Evolutionary conservation across 352 stramenopile species (phyloP).

Genomic region (Globisporangium nunn): DNA sequence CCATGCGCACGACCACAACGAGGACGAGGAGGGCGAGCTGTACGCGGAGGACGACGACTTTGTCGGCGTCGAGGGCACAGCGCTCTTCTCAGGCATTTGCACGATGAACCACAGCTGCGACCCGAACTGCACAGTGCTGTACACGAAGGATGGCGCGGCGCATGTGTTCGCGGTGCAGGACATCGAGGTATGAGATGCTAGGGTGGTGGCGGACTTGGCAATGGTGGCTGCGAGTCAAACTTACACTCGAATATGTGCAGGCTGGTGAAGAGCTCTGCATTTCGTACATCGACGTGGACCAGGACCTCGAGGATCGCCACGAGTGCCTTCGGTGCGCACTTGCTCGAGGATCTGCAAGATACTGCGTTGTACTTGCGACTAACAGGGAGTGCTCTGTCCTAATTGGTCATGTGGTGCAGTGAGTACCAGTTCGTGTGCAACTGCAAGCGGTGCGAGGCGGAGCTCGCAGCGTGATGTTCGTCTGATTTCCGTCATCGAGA

Average conservation of each 20-base stretch:
- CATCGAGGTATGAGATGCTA: conserved; percentile 24
- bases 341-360: neutral
- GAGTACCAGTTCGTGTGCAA: conserved; percentile 80
- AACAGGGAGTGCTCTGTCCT: neutral
- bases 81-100: conserved; percentile 89
- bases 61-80: conserved; percentile 91
- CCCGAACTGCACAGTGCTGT: conserved; percentile 89
- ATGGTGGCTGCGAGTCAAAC: neutral
- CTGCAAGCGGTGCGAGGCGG: conserved; percentile 56
- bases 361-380: neutral
- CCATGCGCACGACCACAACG: conserved; percentile 20
- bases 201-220: neutral
- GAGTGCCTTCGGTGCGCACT: conserved; percentile 53
- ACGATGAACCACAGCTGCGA: conserved; percentile 97
- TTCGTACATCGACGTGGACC: conserved; percentile 92
- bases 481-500: neutral
- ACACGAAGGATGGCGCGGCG: conserved; percentile 76
- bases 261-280: conserved; percentile 92
- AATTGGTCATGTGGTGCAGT: conserved; percentile 10
- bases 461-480: conserved; percentile 49
- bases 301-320: conserved; percentile 71
- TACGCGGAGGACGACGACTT: conserved; percentile 76
- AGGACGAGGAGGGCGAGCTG: conserved; percentile 36
- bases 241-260: conserved; percentile 11
- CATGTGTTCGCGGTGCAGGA: conserved; percentile 71